Conservation (phyloP, 129 eudicot genomes). For the Deinandra increscens region DNA sequence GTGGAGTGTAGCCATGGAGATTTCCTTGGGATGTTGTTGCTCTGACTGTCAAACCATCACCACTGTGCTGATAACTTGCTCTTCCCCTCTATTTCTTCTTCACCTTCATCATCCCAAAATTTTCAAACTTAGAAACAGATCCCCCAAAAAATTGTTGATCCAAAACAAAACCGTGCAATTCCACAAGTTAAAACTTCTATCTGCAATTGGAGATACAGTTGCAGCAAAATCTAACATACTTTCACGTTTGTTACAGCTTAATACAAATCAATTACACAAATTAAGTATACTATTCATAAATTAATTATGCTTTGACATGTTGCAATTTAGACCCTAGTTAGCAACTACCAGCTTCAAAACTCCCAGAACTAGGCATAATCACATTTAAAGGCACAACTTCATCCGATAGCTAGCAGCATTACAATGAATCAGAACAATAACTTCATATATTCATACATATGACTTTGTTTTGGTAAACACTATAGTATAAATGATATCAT, state of each 20-base stretch:
- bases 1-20: slow-evolving; percentile 91
- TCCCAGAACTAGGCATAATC: background rate
- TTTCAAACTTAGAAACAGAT: slow-evolving; percentile 16
- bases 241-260: background rate
- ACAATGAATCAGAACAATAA: too few species aligned
- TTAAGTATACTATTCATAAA: background rate
- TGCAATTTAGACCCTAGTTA: background rate
- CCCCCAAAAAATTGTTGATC: background rate
- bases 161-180: background rate
- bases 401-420: too few species aligned
- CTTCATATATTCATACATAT: too few species aligned
- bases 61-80: slow-evolving; percentile 58
- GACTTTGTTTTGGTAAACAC: too few species aligned
- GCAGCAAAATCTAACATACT: background rate
- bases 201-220: background rate
- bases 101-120: slow-evolving; percentile 15
- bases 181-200: background rate
- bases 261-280: background rate
- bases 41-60: too few species aligned
- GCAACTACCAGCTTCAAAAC: background rate
- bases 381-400: background rate
- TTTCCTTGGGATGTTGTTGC: slow-evolving; percentile 39
- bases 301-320: background rate
- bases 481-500: too few species aligned
- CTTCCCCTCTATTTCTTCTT: slow-evolving; percentile 51